Percentiles rank a stretch among this genome's conserved stretches.
phyloP scores from a whole-genome alignment of 129 eudicot genomes.

The Cynara cardunculus region DNA sequence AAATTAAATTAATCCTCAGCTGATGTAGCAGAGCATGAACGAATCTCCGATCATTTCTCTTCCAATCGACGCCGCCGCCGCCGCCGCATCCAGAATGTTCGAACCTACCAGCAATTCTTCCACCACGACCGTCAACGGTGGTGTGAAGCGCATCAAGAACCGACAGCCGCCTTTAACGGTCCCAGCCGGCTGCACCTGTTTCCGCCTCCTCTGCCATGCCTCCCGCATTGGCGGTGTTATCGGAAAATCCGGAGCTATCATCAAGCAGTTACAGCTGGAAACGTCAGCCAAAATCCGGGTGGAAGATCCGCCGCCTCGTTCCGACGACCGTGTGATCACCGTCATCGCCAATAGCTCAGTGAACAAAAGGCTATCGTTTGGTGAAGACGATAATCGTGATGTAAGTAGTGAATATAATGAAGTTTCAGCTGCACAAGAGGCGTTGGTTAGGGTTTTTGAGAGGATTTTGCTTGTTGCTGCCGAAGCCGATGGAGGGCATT shows the following conservation, averaged over 20 bases:
- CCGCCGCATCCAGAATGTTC: constrained; percentile 20
- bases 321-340: constrained; percentile 57
- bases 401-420: constrained; percentile 18
- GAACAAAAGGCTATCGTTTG: constrained; percentile 14
- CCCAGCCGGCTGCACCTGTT: constrained; percentile 38
- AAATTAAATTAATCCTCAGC: neutral
- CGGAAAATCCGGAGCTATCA: constrained; percentile 64
- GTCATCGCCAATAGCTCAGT: constrained; percentile 31
- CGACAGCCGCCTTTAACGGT: constrained; percentile 30
- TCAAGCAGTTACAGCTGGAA: constrained; percentile 57
- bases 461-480: constrained; percentile 74
- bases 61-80: constrained; percentile 14
- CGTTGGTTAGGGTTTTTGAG: constrained; percentile 79
- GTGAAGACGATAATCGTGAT: neutral
- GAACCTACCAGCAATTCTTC: constrained; percentile 19
- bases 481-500: constrained; percentile 38
- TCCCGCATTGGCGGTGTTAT: constrained; percentile 76
- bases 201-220: constrained; percentile 75
- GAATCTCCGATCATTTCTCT: neutral
- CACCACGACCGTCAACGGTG: constrained; percentile 31
- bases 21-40: constrained; percentile 1
- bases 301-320: constrained; percentile 45
- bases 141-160: constrained; percentile 25
- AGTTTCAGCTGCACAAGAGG: constrained; percentile 83
- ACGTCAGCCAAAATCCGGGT: constrained; percentile 61